A percentile compares a stretch with the other conserved stretches of the same genome.
phyloP scores from a whole-genome alignment of 1,284 basidiomycete species.

The Trametes hirsuta region DNA sequence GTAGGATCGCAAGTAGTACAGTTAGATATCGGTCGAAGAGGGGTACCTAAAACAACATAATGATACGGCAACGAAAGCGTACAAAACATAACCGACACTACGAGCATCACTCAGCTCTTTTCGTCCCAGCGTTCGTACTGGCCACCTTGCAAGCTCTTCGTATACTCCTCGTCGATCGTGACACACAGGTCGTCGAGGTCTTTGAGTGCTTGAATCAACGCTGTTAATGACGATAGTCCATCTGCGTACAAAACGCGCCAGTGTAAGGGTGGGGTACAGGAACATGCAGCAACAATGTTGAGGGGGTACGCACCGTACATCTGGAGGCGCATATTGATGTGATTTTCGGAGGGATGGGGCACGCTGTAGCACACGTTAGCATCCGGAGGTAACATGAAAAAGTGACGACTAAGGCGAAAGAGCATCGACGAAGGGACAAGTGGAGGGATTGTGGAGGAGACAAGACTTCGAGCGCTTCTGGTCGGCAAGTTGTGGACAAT shows the following conservation, averaged over 20 bases:
- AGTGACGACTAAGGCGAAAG: not conserved
- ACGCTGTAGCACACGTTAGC: slow-evolving; percentile 52
- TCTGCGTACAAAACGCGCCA: slow-evolving; percentile 49
- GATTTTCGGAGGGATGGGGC: slow-evolving; percentile 95
- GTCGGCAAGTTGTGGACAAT: not conserved
- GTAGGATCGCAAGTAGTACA: not conserved
- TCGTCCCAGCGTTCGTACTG: slow-evolving; percentile 71
- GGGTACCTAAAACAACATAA: slow-evolving; percentile 20
- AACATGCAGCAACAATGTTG: not conserved
- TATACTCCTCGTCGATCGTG: slow-evolving; percentile 69
- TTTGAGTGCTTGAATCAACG: slow-evolving; percentile 73
- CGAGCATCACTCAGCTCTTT: slow-evolving; percentile 46
- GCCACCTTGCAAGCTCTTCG: slow-evolving; percentile 54
- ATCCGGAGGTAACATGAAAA: not conserved
- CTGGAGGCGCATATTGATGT: slow-evolving; percentile 95
- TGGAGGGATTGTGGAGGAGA: not conserved
- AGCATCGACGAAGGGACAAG: not conserved
- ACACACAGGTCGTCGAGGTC: slow-evolving; percentile 78
- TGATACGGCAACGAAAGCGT: slow-evolving; percentile 24
- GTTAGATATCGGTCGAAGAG: not conserved
- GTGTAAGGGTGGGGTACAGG: not conserved
- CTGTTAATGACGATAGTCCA: slow-evolving; percentile 76
- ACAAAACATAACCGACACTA: slow-evolving; percentile 6
- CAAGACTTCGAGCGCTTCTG: not conserved
- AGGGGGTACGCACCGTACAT: slow-evolving; percentile 86